Conservation (phyloP, 306 rosid species). For the Aeschynomene evenia region DNA sequence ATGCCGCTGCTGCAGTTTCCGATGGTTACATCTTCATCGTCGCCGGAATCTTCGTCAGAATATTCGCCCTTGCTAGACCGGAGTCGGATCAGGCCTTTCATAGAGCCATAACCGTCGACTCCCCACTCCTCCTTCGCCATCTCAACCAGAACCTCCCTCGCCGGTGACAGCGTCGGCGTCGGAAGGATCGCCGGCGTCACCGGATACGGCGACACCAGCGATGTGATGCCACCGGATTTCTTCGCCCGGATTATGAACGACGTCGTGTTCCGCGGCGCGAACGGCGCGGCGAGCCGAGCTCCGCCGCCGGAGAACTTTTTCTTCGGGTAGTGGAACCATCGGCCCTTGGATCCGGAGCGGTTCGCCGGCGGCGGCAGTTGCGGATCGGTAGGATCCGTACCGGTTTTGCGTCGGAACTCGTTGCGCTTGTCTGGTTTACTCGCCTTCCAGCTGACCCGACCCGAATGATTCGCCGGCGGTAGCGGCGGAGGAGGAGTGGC, state of each 20-base stretch:
- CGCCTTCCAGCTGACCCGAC: conserved; percentile 53
- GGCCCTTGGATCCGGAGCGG: conserved; percentile 51
- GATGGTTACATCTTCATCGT: neutral
- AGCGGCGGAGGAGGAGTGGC: neutral
- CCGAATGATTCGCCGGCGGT: conserved; percentile 6
- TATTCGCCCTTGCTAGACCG: conserved; percentile 41
- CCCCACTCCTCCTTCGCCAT: conserved; percentile 87
- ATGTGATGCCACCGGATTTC: conserved; percentile 60
- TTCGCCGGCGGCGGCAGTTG: conserved; percentile 41
- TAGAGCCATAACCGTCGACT: conserved; percentile 77
- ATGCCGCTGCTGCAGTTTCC: conserved; percentile 28
- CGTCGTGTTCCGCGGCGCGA: conserved; percentile 78
- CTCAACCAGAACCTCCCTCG: conserved; percentile 59
- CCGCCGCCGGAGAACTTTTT: conserved; percentile 38
- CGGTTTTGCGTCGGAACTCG: conserved; percentile 34
- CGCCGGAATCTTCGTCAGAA: conserved; percentile 22
- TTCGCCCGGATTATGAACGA: conserved; percentile 72
- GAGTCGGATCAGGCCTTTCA: conserved; percentile 79
- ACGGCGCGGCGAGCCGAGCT: conserved; percentile 46
- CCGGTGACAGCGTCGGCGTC: conserved; percentile 62
- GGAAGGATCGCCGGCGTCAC: conserved; percentile 68
- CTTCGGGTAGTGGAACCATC: conserved; percentile 54
- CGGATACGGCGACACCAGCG: conserved; percentile 61
- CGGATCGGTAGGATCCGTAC: conserved; percentile 36
- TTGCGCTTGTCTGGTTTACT: conserved; percentile 45